Conservation (phyloP, 192 early-diverging fungal genomes). For the Coemansia sp. region DNA sequence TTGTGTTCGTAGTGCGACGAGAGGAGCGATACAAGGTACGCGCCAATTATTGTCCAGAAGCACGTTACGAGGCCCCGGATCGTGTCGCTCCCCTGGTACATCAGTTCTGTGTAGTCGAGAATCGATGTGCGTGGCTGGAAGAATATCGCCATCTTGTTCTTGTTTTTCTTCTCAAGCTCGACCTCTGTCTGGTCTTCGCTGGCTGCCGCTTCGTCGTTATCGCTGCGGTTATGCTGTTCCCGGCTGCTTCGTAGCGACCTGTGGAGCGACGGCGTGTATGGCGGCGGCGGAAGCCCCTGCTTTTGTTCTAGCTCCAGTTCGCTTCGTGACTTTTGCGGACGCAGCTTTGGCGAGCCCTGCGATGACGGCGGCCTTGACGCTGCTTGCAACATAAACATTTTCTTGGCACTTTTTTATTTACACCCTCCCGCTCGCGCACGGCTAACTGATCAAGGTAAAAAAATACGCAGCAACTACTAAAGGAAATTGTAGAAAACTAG, state of each 20-base stretch:
- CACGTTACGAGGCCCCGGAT: conserved; percentile 51
- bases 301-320: conserved; percentile 27
- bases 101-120: conserved; percentile 55
- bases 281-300: conserved; percentile 23
- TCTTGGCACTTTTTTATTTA: background rate
- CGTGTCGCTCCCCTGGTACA: conserved; percentile 52
- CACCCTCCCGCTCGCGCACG: no score
- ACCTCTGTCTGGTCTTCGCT: background rate
- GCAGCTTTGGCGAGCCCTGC: conserved; percentile 31
- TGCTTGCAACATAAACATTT: conserved; percentile 38
- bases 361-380: conserved; percentile 40
- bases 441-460: no score
- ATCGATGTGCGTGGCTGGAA: conserved; percentile 48
- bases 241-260: conserved; percentile 36
- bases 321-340: conserved; percentile 25
- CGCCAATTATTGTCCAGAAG: conserved; percentile 53
- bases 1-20: conserved; percentile 41
- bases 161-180: background rate
- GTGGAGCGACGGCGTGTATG: conserved; percentile 32
- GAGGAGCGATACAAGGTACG: conserved; percentile 44
- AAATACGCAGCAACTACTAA: no score
- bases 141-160: conserved; percentile 15
- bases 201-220: background rate
- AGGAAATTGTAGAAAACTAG: no score
- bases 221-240: conserved; percentile 1